Evolutionary conservation across 148 eudicot species (phyloP), one percentile per base, ranked within the genome.

Genomic region (Rhododendron mucronatum): DNA sequence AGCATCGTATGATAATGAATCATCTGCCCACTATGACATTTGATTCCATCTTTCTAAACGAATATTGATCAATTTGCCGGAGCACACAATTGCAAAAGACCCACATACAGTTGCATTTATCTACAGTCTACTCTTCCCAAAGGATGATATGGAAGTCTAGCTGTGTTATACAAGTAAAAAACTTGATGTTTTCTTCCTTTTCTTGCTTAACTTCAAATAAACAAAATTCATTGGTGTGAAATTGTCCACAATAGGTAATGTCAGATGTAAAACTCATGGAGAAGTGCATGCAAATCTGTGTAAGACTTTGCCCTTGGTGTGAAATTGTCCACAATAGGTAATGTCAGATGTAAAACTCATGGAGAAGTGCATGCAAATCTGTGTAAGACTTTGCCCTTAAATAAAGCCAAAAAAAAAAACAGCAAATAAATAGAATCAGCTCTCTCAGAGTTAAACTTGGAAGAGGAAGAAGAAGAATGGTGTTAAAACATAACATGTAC

Each of bases 401-500:
- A 41, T 1, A 26, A 26, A 39, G 6, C 5, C 0, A 78, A 78
- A 77, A 41, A 15, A 7, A 15, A 7, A 6, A 0, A 7, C 18
- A 41, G 30, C 0, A 48, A 78, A 23, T 53, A 78, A 44, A 78
- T n/a, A 44, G 5, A 41, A 78, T 45, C 51, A 77, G 4, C 28
- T 44, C 41, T 39, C 7, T 77, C 39, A 7, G 7, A 78, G 45
- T 8, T 78, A 9, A 39, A 39, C 9, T 77, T 14, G 18, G 45
- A 41, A 41, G 45, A 41, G 39, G 16, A 35, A 73, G 81, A 82
- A 39, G 50, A 61, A 82, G 74, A 39, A 41, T 44, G 26, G 48
- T 41, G 21, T 41, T 41, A 21, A 77, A 65, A 41, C 18, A 41
- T 51, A 88, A 6, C 28, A 88, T 15, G 75, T 86, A 97, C 99